Percentiles rank a stretch among this genome's conserved stretches.
Conservation (phyloP, 345 rosid genomes). For the Eucalyptus brandiana region DNA sequence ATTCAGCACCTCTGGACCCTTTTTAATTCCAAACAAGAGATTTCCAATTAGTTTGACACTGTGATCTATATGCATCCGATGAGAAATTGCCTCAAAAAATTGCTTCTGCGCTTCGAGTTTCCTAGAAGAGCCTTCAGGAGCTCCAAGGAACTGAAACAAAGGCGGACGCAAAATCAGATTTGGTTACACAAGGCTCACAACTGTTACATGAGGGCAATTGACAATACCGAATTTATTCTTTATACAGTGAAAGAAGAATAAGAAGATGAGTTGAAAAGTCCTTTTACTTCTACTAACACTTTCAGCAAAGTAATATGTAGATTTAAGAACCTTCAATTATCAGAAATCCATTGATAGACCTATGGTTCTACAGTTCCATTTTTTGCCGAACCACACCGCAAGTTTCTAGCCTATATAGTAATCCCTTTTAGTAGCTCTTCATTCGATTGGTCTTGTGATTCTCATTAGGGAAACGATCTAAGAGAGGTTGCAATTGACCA, state of each 20-base stretch:
- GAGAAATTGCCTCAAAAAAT: conserved; percentile 83
- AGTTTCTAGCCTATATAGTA: background rate
- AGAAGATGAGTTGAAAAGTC: background rate
- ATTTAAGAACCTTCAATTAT: background rate
- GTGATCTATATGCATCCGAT: conserved; percentile 74
- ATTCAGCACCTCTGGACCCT: conserved; percentile 49
- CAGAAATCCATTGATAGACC: background rate
- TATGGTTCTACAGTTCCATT: background rate
- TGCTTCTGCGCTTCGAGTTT: conserved; percentile 73
- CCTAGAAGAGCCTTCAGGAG: conserved; percentile 74
- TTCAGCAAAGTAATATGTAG: background rate
- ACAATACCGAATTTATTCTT: background rate
- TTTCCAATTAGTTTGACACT: conserved; percentile 72
- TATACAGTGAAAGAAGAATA: background rate
- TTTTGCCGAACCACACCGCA: background rate
- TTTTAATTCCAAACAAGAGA: conserved; percentile 73
- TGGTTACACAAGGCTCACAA: background rate
- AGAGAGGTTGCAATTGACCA: background rate
- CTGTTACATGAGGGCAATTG: background rate
- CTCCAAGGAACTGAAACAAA: conserved; percentile 57
- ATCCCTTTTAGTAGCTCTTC: background rate
- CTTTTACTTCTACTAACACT: background rate
- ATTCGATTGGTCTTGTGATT: background rate
- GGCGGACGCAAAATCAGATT: background rate
- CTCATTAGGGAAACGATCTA: background rate